Base-by-base conservation (phyloP, 371 early-diverging fungal genomes). In the Rhizopus delemar region DNA sequence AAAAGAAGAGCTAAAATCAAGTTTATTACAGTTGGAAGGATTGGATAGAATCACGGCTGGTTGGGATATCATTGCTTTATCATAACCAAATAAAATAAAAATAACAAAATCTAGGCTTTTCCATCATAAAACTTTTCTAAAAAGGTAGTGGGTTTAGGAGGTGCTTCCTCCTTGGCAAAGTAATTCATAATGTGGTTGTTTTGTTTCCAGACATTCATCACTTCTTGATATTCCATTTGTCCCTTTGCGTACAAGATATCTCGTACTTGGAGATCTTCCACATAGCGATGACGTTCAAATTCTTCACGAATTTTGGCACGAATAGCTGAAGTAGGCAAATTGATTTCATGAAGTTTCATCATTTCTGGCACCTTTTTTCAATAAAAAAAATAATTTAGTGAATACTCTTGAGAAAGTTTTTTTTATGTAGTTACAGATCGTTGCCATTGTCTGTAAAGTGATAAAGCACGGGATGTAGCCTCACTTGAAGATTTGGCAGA, bases 141-240 rank as follows among this genome's bases (percentile, higher is more conserved):
- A 73, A 93, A 95, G 34, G 85, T 85, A 46, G 79, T 70, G 22
- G 90, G 85, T 76, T 90, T 87, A 22, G 90, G 86, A 38, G 84
- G 83, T 45, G 79, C 80, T 65, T 91, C 90, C 56, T 90, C 89
- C 58, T 88, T 85, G 65, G 74, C 77, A 81, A 96, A 96, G 83
- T 90, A 97, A 62, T 90, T 86, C 85, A 93, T 87, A 53, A 96
- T 84, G 56, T 96, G 96, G 57, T 90, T 88, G 64, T 81, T 85
- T 79, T 94, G 93, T 81, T 96, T 98, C 98, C 98, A 98, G 50
- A 88, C 82, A 64, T 97, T 95, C 78, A 94, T 77, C 8, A 95
- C 94, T 79, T 98, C 98, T 70, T 94, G 92, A 59, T 84, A 89
- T 68, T 97, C 97, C 69, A 84, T 83, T 52, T 88, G 84, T 35